Conservation (phyloP, 2,329 filamentous ascomycete species). For the Fusarium scirpi region DNA sequence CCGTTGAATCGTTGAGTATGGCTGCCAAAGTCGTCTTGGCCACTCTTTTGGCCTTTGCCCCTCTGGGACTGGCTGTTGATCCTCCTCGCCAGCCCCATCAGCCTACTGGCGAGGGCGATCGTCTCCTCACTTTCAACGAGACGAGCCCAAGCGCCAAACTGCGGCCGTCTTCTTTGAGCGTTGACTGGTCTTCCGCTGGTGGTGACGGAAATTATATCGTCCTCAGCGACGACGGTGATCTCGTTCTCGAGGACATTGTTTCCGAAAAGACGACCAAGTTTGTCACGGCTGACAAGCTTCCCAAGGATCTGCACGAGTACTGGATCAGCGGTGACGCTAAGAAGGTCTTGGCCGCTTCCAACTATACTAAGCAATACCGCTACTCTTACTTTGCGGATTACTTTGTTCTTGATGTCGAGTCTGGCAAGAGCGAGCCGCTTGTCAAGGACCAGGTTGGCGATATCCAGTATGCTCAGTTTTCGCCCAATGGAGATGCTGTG, state of each 20-base stretch:
- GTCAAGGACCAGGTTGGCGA: slow-evolving; percentile 71
- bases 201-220: slow-evolving; percentile 73
- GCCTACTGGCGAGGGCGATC: slow-evolving; percentile 67
- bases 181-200: slow-evolving; percentile 69
- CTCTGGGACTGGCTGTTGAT: slow-evolving; percentile 54
- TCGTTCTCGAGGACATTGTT: slow-evolving; percentile 72
- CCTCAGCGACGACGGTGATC: slow-evolving; percentile 60
- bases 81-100: slow-evolving; percentile 66
- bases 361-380: slow-evolving; percentile 76
- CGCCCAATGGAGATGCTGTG: slow-evolving; percentile 67
- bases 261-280: slow-evolving; percentile 68
- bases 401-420: slow-evolving; percentile 70
- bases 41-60: slow-evolving; percentile 37
- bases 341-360: slow-evolving; percentile 71
- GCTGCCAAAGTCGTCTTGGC: slow-evolving; percentile 20
- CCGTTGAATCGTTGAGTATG: slow-evolving; percentile 18
- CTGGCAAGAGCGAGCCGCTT: slow-evolving; percentile 65
- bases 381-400: slow-evolving; percentile 77
- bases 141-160: slow-evolving; percentile 63
- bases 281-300: slow-evolving; percentile 68
- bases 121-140: slow-evolving; percentile 70
- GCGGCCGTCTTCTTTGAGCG: slow-evolving; percentile 59
- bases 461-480: slow-evolving; percentile 75
- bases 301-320: slow-evolving; percentile 66
- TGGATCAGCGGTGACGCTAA: slow-evolving; percentile 71